Conservation (phyloP, 208 protist species). For the Crithidia acanthocephali region DNA sequence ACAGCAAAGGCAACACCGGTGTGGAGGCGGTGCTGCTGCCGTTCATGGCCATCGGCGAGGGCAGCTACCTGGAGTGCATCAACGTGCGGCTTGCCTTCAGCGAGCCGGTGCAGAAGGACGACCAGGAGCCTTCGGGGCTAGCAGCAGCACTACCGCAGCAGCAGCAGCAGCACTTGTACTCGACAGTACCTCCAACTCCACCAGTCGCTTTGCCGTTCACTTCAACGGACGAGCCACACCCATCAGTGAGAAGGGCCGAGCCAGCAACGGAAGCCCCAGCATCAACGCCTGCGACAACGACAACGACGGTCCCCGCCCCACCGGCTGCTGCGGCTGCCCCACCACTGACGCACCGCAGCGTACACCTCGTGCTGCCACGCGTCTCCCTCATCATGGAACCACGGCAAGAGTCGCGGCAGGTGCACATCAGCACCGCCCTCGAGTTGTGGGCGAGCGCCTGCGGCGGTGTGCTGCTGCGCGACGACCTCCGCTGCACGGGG, state of each 20-base stretch:
- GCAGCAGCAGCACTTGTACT: too few relatives aligned
- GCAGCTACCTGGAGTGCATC: conserved; percentile 69
- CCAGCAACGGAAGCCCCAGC: too few relatives aligned
- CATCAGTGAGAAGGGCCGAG: too few relatives aligned
- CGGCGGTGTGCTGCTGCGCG: conserved; percentile 20
- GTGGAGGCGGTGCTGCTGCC: conserved; percentile 60
- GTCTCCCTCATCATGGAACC: conserved; percentile 33
- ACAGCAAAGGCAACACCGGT: conserved; percentile 35
- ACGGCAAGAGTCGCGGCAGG: conserved; percentile 22
- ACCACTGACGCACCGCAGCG: conserved; percentile 20
- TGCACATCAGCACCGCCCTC: conserved; percentile 24
- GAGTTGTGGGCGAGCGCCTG: conserved; percentile 22
- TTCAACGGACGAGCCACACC: too few relatives aligned
- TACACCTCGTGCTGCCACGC: conserved; percentile 27
- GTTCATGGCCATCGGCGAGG: conserved; percentile 75
- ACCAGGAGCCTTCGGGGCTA: background rate
- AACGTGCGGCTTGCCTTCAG: conserved; percentile 56
- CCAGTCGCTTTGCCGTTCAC: too few relatives aligned
- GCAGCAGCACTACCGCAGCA: background rate
- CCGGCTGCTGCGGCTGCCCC: background rate
- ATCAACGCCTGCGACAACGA: background rate
- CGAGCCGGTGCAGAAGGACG: conserved; percentile 12
- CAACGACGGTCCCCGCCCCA: background rate
- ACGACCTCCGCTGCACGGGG: conserved; percentile 30
- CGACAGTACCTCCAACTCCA: too few relatives aligned